phyloP scores from a whole-genome alignment of 345 rosid species.

The Eucalyptus curtisii region DNA sequence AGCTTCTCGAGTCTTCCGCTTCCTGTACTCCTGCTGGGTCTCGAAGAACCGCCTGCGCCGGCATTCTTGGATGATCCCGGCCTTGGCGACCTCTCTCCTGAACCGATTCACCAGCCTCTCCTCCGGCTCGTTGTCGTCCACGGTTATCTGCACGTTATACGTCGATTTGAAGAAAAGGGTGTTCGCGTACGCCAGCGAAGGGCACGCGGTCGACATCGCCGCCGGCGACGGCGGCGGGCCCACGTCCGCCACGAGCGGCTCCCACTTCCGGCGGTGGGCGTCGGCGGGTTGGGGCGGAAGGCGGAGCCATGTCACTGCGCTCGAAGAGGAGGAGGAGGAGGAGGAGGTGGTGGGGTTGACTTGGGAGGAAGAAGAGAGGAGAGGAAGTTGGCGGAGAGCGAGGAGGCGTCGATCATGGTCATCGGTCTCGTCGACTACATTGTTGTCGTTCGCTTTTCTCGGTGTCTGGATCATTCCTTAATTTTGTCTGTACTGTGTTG shows the following conservation, averaged over 20 bases:
- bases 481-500: background rate
- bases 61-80: conserved; percentile 15
- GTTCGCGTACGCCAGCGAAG: conserved; percentile 4
- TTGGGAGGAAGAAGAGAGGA: background rate
- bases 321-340: background rate
- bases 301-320: background rate
- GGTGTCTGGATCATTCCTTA: background rate
- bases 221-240: background rate
- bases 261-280: background rate
- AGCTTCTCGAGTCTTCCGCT: conserved; percentile 21
- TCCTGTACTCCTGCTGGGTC: conserved; percentile 11
- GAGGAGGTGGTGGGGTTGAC: background rate
- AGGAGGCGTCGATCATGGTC: background rate
- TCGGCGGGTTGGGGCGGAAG: background rate
- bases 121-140: conserved; percentile 25
- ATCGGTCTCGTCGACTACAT: background rate
- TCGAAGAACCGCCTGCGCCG: conserved; percentile 25
- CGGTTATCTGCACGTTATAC: conserved; percentile 17
- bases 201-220: background rate
- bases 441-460: background rate
- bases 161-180: conserved; percentile 14
- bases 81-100: conserved; percentile 11
- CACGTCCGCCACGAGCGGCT: background rate
- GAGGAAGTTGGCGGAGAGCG: background rate
- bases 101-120: conserved; percentile 17